phyloP scores from a whole-genome alignment of 768 basidiomycete genomes.

The Lactarius quietus region DNA sequence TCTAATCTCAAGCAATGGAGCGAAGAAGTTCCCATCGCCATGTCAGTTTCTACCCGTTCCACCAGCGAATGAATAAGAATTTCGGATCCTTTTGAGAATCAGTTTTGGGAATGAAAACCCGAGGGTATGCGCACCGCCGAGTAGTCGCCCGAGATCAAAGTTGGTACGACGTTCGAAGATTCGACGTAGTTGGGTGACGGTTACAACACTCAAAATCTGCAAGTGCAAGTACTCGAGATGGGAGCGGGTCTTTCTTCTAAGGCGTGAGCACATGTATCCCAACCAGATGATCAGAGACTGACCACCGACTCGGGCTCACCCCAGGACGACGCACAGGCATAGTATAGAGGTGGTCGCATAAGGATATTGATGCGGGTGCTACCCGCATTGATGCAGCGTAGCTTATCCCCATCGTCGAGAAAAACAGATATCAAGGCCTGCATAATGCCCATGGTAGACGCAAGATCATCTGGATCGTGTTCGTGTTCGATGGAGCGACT shows the following conservation, averaged over 20 bases:
- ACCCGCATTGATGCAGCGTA: constrained; percentile 81
- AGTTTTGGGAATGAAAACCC: neutral
- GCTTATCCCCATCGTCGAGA: constrained; percentile 85
- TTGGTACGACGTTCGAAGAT: constrained; percentile 90
- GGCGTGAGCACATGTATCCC: constrained; percentile 33
- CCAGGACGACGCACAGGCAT: constrained; percentile 88
- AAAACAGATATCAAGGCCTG: constrained; percentile 97
- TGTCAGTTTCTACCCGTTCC: constrained; percentile 65
- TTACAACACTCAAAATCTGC: constrained; percentile 88
- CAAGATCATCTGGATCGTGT: constrained; percentile 60
- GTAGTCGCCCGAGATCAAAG: constrained; percentile 78
- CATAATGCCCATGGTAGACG: constrained; percentile 85
- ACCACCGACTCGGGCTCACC: constrained; percentile 96
- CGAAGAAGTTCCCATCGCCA: constrained; percentile 78
- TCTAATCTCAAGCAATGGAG: constrained; percentile 79
- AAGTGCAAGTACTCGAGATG: constrained; percentile 96
- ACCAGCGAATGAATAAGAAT: constrained; percentile 73
- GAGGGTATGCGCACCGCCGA: constrained; percentile 44
- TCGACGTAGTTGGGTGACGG: constrained; percentile 74
- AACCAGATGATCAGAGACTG: constrained; percentile 35
- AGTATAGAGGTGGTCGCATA: constrained; percentile 84
- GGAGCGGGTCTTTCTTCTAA: constrained; percentile 78
- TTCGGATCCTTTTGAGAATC: constrained; percentile 60
- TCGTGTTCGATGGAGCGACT: constrained; percentile 56
- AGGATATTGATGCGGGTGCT: constrained; percentile 82